A percentile compares a stretch with the other conserved stretches of the same genome.
These are phyloP conservation scores for Hamigera avellanea DNA, from an alignment of 495 filamentous ascomycete species.

Conservation along the genomic window DNA sequence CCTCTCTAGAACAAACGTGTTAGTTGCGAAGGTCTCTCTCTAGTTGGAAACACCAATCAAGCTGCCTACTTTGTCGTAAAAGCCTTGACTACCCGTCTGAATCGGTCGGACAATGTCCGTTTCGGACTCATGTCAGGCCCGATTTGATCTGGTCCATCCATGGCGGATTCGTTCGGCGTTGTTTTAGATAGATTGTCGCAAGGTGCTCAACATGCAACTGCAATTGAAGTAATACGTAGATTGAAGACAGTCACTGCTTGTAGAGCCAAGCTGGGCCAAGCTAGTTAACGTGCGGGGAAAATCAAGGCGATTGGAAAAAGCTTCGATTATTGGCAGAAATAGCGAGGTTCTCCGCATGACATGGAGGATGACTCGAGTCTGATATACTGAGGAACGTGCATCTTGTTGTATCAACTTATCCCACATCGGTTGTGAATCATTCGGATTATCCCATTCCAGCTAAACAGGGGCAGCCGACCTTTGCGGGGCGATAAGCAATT, in stretches of 20 bases:
- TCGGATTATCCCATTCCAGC: no score
- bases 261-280: conserved; percentile 1
- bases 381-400: no score
- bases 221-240: no score
- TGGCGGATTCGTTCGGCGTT: conserved; percentile 7
- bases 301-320: no score
- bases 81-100: conserved; percentile 23
- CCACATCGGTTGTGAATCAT: no score
- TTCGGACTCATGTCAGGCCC: conserved; percentile 34
- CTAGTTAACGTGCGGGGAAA: neutral
- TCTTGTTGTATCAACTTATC: no score
- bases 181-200: neutral
- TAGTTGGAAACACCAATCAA: neutral
- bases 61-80: conserved; percentile 39
- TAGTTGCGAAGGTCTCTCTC: neutral
- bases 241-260: neutral
- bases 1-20: conserved; percentile 33
- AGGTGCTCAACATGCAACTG: no score
- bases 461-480: no score
- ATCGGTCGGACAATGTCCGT: conserved; percentile 23
- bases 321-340: no score
- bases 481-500: no score
- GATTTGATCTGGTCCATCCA: conserved; percentile 41
- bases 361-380: no score
- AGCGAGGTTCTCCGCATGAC: neutral